phyloP scores from a whole-genome alignment of 2,329 filamentous ascomycete species.

The Thielaviopsis populi region DNA sequence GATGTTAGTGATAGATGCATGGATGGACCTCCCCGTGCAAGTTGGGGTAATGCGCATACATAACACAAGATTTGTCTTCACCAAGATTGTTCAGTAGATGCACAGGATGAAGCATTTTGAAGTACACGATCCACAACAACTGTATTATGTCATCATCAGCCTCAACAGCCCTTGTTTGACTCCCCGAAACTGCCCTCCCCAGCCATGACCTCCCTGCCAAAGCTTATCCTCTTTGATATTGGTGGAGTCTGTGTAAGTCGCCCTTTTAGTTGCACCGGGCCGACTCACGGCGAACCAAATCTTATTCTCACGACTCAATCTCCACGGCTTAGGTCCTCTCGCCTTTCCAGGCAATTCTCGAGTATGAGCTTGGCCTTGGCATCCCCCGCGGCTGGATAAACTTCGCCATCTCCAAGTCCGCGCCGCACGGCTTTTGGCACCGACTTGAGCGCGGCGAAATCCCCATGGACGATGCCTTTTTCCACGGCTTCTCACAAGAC shows the following conservation, averaged over 20 bases:
- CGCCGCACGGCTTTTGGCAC: constrained; percentile 75
- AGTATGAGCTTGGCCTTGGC: constrained; percentile 63
- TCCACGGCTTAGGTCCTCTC: constrained; percentile 53
- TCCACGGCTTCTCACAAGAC: constrained; percentile 58
- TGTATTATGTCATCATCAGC: no score
- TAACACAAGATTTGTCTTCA: background rate
- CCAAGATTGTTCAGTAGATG: no score
- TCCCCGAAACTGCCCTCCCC: background rate
- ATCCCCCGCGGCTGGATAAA: constrained; percentile 89
- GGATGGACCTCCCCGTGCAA: background rate
- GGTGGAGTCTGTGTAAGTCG: constrained; percentile 85
- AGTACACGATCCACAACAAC: no score
- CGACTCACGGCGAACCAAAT: background rate
- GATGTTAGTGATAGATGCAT: background rate
- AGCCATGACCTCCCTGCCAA: constrained; percentile 21
- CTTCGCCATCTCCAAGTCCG: constrained; percentile 65
- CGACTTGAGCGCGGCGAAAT: constrained; percentile 74
- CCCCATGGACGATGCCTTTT: constrained; percentile 59
- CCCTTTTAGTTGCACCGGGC: background rate
- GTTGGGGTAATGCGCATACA: background rate
- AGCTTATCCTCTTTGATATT: constrained; percentile 82
- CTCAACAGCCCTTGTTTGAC: no score
- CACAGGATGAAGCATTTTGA: no score
- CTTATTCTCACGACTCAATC: constrained; percentile 7
- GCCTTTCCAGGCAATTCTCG: constrained; percentile 81